phyloP scores from a whole-genome alignment of 2,329 filamentous ascomycete species.

The Didymosphaeria variabile region DNA sequence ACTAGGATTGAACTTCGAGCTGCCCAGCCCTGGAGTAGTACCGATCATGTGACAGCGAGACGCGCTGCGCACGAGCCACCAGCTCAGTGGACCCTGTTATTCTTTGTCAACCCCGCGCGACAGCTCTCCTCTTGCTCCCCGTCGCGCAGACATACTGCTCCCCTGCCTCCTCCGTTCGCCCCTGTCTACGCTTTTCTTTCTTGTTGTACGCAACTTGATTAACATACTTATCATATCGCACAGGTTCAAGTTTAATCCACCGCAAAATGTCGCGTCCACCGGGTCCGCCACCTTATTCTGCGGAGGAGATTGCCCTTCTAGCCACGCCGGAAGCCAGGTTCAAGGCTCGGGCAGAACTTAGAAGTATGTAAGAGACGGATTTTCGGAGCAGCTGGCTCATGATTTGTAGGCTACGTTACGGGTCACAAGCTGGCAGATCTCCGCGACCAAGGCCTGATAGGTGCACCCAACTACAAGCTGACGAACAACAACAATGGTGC shows the following conservation, averaged over 20 bases:
- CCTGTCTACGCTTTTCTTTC: background rate
- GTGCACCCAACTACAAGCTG: conserved; percentile 1
- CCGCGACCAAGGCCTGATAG: conserved; percentile 18
- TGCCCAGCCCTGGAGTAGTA: too few relatives aligned
- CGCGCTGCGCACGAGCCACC: conserved; percentile 4
- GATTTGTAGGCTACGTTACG: conserved; percentile 13
- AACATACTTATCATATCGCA: background rate
- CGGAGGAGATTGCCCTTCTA: conserved; percentile 36
- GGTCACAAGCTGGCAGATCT: conserved; percentile 18
- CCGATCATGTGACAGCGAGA: conserved; percentile 4
- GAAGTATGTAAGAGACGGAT: conserved; percentile 37
- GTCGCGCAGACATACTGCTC: background rate
- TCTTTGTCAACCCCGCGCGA: background rate
- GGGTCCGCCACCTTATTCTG: conserved; percentile 37
- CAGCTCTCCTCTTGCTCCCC: background rate
- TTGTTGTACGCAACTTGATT: background rate
- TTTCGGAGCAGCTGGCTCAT: conserved; percentile 24
- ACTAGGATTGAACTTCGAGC: too few relatives aligned
- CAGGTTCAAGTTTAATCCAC: background rate
- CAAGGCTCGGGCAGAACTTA: conserved; percentile 36
- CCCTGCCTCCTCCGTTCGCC: background rate
- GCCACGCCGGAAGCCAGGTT: conserved; percentile 29
- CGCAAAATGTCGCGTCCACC: conserved; percentile 30
- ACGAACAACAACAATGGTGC: conserved; percentile 5
- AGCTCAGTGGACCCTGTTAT: background rate